Evolutionary conservation across 129 eudicot species (phyloP).

Genomic region (Helichrysum umbraculigerum): DNA sequence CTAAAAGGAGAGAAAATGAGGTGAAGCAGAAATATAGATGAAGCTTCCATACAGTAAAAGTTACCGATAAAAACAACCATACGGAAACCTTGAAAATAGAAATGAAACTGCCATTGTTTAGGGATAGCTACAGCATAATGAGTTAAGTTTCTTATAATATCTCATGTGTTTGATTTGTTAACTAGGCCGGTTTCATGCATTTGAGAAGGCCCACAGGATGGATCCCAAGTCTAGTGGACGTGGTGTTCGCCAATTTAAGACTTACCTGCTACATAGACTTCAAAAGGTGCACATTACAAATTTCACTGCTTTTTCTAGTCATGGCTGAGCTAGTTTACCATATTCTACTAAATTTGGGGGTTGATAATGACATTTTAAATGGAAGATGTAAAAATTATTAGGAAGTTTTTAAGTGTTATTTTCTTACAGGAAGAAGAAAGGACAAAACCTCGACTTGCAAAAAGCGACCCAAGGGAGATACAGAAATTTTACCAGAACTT

Average conservation of each 20-base stretch:
- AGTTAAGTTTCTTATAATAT: slow-evolving; percentile 4
- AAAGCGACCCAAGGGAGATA: slow-evolving; percentile 79
- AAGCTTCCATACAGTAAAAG: background rate
- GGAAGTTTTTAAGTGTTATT: slow-evolving; percentile 12
- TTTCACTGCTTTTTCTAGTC: slow-evolving; percentile 6
- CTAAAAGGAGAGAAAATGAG: background rate
- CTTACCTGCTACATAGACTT: slow-evolving; percentile 83
- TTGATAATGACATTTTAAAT: background rate
- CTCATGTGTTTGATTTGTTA: slow-evolving; percentile 24
- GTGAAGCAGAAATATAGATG: background rate
- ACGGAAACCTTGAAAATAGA: background rate
- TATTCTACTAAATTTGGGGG: slow-evolving; percentile 9
- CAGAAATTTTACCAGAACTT: slow-evolving; percentile 80
- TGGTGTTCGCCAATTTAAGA: slow-evolving; percentile 95
- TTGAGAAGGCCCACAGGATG: slow-evolving; percentile 94
- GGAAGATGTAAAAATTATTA: slow-evolving; percentile 17
- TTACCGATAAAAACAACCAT: background rate
- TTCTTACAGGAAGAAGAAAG: slow-evolving; percentile 74
- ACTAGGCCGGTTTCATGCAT: slow-evolving; percentile 96
- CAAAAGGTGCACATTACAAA: slow-evolving; percentile 49
- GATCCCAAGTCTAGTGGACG: slow-evolving; percentile 90
- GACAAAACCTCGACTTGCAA: slow-evolving; percentile 52
- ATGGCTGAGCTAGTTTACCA: background rate
- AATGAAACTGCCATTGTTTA: background rate
- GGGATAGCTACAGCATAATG: background rate